Base-by-base conservation (phyloP, 441 rosid genomes). In the Theobroma grandiflorum region DNA sequence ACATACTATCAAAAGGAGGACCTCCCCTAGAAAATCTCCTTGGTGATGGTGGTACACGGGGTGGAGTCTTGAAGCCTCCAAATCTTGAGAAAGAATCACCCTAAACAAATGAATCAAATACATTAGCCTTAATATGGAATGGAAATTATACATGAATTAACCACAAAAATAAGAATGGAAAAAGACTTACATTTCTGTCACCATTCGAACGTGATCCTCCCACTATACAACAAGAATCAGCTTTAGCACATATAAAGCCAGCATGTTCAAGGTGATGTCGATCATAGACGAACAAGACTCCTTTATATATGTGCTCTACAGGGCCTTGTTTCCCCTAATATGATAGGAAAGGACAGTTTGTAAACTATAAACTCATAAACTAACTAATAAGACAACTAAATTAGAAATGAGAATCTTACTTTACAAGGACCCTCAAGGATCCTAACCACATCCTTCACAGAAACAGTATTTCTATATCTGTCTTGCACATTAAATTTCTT, bases 241-340 rank as follows among this genome's bases (percentile, higher is more conserved):
- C 79, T 84, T 95, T 97, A 69, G 91, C 95, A 78, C 99, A 97
- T 53, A 95, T 94, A 84, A 91, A 97, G 61, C 99, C 99, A 26
- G 98, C 99, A 90, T 97, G 99, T 86, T 97, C 99, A 76, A 95
- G 93, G 84, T 95, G 98, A 86, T 92, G 98, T 8, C 98, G 95
- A 80, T 97, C 99, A 81, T 89, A 87, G 59, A 97, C 82, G 64
- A 97, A 97, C 78, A 97, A 80, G 61, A 95, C 85, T 74, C 95
- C 96, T 85, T 86, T 93, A 74, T 80, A 95, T 77, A 95, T 92
- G 88, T 97, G 99, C 83, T 88, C 98, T 64, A 95, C 99, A 50
- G 98, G 97, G 80, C 99, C 99, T 93, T 95, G 99, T 78, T 92
- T 93, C 66, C 99, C 99, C 98, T 97, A 55, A 76, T 15, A 82